phyloP scores from a whole-genome alignment of 805 yeast species.

The Suhomyces prunicola region DNA sequence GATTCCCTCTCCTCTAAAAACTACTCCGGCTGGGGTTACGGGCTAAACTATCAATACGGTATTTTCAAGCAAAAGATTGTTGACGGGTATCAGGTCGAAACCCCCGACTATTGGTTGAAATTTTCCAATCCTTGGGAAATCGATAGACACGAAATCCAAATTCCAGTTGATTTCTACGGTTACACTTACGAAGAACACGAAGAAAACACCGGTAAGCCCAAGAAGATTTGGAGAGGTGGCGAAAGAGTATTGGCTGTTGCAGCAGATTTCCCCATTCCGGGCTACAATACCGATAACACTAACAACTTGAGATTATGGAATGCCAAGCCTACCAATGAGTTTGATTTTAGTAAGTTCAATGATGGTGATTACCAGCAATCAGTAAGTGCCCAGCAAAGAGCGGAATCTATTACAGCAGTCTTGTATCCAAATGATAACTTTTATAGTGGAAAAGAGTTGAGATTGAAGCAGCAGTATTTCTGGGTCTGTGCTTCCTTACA shows the following conservation, averaged over 20 bases:
- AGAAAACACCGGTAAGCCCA: slow-evolving; percentile 51
- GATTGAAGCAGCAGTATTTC: slow-evolving; percentile 93
- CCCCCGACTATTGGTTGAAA: slow-evolving; percentile 92
- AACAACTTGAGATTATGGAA: slow-evolving; percentile 90
- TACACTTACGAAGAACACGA: slow-evolving; percentile 57
- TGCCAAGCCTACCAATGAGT: slow-evolving; percentile 84
- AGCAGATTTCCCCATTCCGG: slow-evolving; percentile 90
- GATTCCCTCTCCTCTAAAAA: slow-evolving; percentile 84
- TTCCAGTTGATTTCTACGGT: slow-evolving; percentile 90
- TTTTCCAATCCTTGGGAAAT: slow-evolving; percentile 93
- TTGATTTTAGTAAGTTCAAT: slow-evolving; percentile 87
- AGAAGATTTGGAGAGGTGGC: slow-evolving; percentile 80
- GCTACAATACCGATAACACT: slow-evolving; percentile 76
- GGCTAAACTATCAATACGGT: slow-evolving; percentile 90
- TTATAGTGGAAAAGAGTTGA: slow-evolving; percentile 83
- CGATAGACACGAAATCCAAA: slow-evolving; percentile 78
- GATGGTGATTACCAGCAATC: slow-evolving; percentile 87
- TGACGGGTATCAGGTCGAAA: slow-evolving; percentile 91
- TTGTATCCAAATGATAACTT: slow-evolving; percentile 93
- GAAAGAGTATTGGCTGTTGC: slow-evolving; percentile 89
- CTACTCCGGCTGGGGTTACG: slow-evolving; percentile 96
- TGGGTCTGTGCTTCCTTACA: slow-evolving; percentile 95
- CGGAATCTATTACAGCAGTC: slow-evolving; percentile 90
- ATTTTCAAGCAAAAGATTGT: slow-evolving; percentile 85
- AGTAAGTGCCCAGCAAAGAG: slow-evolving; percentile 79